Percentiles rank a stretch among this genome's conserved stretches.
phyloP scores from a whole-genome alignment of 306 rosid species.

The Erythrophleum fordii region DNA sequence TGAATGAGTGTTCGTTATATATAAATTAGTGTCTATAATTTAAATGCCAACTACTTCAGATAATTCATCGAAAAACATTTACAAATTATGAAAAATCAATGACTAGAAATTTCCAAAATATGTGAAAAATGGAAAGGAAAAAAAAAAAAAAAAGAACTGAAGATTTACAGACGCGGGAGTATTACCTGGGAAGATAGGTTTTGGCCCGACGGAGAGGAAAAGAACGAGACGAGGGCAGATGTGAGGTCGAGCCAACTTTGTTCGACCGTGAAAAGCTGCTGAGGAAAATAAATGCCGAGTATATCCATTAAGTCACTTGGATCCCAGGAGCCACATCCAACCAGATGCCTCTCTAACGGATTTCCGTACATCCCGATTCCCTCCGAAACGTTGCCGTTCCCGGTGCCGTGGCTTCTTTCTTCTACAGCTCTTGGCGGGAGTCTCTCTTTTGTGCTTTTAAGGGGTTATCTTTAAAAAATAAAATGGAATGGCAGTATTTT shows the following conservation, averaged over 20 bases:
- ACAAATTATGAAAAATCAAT: neutral
- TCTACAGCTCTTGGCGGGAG: constrained; percentile 44
- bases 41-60: neutral
- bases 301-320: constrained; percentile 38
- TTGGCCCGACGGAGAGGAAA: constrained; percentile 58
- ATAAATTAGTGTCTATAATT: neutral
- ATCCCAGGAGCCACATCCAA: constrained; percentile 39
- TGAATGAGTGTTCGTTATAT: neutral
- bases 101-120: neutral
- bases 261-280: constrained; percentile 62
- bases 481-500: too few relatives aligned
- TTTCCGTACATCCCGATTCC: constrained; percentile 45
- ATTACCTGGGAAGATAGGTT: constrained; percentile 63
- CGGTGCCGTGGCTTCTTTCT: constrained; percentile 3
- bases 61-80: neutral
- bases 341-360: constrained; percentile 25
- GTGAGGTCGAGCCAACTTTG: constrained; percentile 65
- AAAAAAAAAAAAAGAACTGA: neutral
- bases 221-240: constrained; percentile 61
- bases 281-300: constrained; percentile 63
- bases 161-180: neutral
- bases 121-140: neutral
- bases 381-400: neutral
- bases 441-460: neutral
- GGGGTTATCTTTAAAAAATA: neutral